Conservation (phyloP, 2,329 filamentous ascomycete species). For the Metarhizium anisopliae region DNA sequence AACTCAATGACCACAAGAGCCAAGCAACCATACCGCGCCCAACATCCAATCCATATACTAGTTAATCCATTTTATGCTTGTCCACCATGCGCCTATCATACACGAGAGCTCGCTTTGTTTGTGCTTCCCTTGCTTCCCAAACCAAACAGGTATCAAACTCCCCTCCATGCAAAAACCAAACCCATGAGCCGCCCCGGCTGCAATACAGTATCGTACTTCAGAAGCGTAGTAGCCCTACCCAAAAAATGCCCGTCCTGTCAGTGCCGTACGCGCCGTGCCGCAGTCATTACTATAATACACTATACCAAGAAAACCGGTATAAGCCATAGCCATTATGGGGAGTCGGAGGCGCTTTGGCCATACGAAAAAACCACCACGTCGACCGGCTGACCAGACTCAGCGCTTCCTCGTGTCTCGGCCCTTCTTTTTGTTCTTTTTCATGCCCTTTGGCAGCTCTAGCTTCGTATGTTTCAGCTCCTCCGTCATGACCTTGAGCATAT, state of each 20-base stretch:
- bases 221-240: not conserved
- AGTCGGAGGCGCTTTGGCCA: not conserved
- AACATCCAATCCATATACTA: not conserved
- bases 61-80: not conserved
- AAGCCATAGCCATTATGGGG: not conserved
- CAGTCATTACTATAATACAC: not conserved
- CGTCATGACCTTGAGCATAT: slow-evolving; percentile 63
- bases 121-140: not conserved
- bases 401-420: slow-evolving; percentile 49
- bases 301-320: not conserved
- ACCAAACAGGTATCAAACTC: not conserved
- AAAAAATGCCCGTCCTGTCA: not conserved
- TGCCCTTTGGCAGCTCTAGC: slow-evolving; percentile 55
- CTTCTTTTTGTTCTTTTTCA: slow-evolving; percentile 52
- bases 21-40: too few species aligned
- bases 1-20: too few species aligned
- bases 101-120: not conserved
- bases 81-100: not conserved
- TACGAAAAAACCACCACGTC: not conserved
- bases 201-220: not conserved
- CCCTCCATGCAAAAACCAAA: not conserved
- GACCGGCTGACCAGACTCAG: slow-evolving; percentile 10
- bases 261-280: not conserved
- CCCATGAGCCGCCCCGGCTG: not conserved
- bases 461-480: slow-evolving; percentile 49